Evolutionary conservation across 495 filamentous ascomycete species (phyloP).

Genomic region (Cudoniella acicularis): DNA sequence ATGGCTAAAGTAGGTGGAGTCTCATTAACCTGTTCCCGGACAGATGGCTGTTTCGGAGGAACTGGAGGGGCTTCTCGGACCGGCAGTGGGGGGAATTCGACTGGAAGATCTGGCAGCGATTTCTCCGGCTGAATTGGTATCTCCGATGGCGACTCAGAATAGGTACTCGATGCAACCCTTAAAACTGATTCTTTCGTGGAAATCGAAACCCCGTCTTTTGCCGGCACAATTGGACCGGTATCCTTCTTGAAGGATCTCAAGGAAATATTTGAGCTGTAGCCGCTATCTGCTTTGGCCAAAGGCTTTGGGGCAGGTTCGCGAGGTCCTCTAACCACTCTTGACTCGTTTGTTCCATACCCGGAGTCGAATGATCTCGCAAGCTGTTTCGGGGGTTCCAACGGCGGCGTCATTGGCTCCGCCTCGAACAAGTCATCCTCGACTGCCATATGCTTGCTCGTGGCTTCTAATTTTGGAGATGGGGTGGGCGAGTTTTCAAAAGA

Average conservation of each 20-base stretch:
- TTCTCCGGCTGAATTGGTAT: background rate
- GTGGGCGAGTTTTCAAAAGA: slow-evolving; percentile 24
- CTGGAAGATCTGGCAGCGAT: slow-evolving; percentile 1
- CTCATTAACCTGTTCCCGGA: background rate
- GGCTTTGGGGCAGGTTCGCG: slow-evolving; percentile 31
- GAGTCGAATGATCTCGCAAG: slow-evolving; percentile 19
- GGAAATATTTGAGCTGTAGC: slow-evolving; percentile 52
- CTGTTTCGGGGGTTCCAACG: background rate
- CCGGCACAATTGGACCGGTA: slow-evolving; percentile 3
- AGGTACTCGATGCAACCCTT: slow-evolving; percentile 9
- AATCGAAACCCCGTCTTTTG: slow-evolving; percentile 3
- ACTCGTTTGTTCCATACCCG: slow-evolving; percentile 5
- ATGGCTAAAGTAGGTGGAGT: background rate
- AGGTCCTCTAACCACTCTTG: background rate
- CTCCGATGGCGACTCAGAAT: background rate
- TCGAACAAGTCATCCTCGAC: slow-evolving; percentile 47
- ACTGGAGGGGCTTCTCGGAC: background rate
- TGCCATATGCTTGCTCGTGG: slow-evolving; percentile 44
- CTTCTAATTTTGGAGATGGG: slow-evolving; percentile 33
- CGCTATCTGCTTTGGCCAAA: slow-evolving; percentile 51
- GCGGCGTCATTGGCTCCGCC: slow-evolving; percentile 24
- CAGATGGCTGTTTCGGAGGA: background rate
- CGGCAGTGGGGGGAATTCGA: background rate
- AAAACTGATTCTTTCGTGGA: slow-evolving; percentile 5
- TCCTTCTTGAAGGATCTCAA: slow-evolving; percentile 39